Evolutionary conservation across 2,329 filamentous ascomycete genomes (phyloP), one percentile per base, ranked within the genome.

Genomic region (Fusarium pseudoanthophilum): DNA sequence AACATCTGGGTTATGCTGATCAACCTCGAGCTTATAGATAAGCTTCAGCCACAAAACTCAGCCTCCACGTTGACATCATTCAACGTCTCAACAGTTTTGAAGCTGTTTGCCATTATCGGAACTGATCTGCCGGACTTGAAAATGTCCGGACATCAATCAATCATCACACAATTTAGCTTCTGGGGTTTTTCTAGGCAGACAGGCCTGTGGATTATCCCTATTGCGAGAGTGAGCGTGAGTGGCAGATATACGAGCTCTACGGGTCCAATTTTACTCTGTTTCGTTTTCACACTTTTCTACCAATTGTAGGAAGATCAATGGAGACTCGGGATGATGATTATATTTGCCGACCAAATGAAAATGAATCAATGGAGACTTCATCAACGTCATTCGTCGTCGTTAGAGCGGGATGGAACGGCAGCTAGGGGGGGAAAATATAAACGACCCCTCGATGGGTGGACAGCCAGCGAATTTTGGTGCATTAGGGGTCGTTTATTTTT

Each of bases 41-140:
- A 55, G 51, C 51, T 53, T 40, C 51, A 55, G 51, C 51, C 51
- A 55, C 51, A 52, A 52, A 51, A 8, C 34, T 28, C 34, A 55
- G 24, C 24, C 34, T 39, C 34, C 10, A 7, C 24, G 13, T 55
- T 39, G 34, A 55, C 51, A 55, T 39, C 51, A 55, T 55, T 39
- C 24, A 37, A 28, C 34, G 24, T 39, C 51, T 39, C 51, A 53
- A 39, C 34, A 39, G 51, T 53, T 39, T 28, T n/a, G 14, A 28
- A 9, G 10, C 30, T 21, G 32, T 53, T 4, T 11, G 51, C 11
- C 7, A 16, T 26, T 20, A 53, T 21, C 10, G 21, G 10, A 18
- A n/a, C 11, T 53, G 7, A 7, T 28, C 14, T 37, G 16, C 34
- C 34, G 24, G 24, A n/a, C 24, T 28, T 37, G 4, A 7, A 28